Base-by-base conservation (phyloP, 192 early-diverging fungal genomes). In the Coemansia sp. region DNA sequence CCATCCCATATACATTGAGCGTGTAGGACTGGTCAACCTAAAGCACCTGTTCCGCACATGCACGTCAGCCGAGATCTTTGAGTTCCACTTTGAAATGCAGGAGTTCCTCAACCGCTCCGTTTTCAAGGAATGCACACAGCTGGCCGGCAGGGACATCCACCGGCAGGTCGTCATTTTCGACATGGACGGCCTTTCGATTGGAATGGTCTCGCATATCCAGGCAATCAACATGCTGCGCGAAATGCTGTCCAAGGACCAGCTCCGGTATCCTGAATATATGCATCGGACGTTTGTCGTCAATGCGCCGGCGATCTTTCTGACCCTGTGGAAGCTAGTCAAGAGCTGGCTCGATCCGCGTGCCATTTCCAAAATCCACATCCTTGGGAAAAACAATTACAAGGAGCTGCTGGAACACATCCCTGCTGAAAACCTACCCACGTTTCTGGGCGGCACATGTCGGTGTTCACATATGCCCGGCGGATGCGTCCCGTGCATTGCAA, bases 241-340 rank as follows among this genome's bases (percentile, higher is more conserved):
- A 64, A 87, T 97, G 56, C 87, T 92, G 32, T 86, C 90, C 50
- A 90, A 91, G 74, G 94, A 95, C 70, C 94, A 97, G 72, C 90
- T 94, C 63, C 92, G 94, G 71, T 98, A 98, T 68, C 97, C 97
- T 13, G 97, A 97, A 76, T 92, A 90, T 75, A 85, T 97, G 63
- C 90, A 92, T 69, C 93, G 90, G 68, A 92, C 97, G 61, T 97
- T 90, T 65, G 87, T 98, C 42, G 93, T 98, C 72, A 98, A 98
- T 77, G 91, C 93, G 58, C 97, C 97, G 6, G 88, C 84, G 63
- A 87, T 95, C 50, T 98, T 98, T 86, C 85, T 90, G 47, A 87
- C 85, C 32, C 88, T 89, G n/a, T 93, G 91, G 89, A 89, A 87
- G 23, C 80, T 92, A 56, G 87, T 91, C 56, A 92, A 88, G 66